Evolutionary conservation across 768 basidiomycete species (phyloP), one percentile per base, ranked within the genome.

Genomic region (Pleurotus citrinopileatus): DNA sequence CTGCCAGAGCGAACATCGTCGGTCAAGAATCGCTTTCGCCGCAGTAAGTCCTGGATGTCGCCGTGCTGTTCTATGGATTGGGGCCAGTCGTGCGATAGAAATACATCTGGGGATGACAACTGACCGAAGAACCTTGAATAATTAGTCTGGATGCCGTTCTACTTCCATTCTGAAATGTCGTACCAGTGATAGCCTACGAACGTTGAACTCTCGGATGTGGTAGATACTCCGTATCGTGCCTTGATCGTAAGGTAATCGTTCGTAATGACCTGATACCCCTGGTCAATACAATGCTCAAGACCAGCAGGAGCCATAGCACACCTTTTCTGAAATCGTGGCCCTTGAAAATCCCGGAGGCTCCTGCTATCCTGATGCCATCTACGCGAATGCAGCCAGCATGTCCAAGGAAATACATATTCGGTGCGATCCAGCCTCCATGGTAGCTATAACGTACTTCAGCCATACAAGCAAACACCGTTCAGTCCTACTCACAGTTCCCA

Each of bases 51-150:
- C 4, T 63, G 61, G 5, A 86, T 67, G 62, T 98, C 79, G 15
- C 95, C 94, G 58, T 94, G 77, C 7, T 84, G 82, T 55, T 89
- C 93, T 52, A 99, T 94, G 1, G 77, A 77, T 37, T 82, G 79
- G 0, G 97, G 97, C 97, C 96, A 99, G 69, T 98, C 97, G 65
- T 99, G 96, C 2, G 95, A 98, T 29, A 98, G 77, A 74, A 98
- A 91, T 23, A 98, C 79, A 25, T 84, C 70, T 4, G 86, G 79
- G 8, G 77, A 73, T 3, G 84, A 76, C 32, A 89, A 74, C 89
- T 79, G n/a, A n/a, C n/a, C n/a, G n/a, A 20, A 9, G n/a, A n/a
- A 10, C 17, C 36, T 9, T n/a, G n/a, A n/a, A n/a, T n/a, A n/a
- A n/a, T n/a, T n/a, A n/a, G n/a, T n/a, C n/a, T n/a, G n/a, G n/a